Base-by-base conservation (phyloP, 192 early-diverging fungal genomes). In the Podila horticola region DNA sequence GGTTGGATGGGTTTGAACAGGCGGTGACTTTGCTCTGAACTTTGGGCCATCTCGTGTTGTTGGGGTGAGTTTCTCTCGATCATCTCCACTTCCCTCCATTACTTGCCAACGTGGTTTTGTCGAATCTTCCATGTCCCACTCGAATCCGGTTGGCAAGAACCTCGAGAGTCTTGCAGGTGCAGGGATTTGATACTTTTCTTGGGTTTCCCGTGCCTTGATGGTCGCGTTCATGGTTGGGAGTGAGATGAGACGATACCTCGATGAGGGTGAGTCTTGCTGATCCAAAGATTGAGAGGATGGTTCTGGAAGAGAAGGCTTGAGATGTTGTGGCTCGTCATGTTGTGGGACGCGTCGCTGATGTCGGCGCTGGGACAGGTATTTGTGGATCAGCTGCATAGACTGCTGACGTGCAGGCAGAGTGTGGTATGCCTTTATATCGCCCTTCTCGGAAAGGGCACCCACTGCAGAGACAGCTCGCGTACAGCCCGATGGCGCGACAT, bases 21-120 rank as follows among this genome's bases (percentile, higher is more conserved):
- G 24, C 0, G 52, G 24, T 26, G 24, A 24, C 6, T 22, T 55
- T 55, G n/a, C n/a, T 26, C 52, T 55, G n/a, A 55, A 24, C 4
- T 26, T 55, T 11, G 52, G 52, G 52, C 17, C 52, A 55, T 55
- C 52, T 22, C 52, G 52, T 55, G 52, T 26, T 26, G 52, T 55
- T n/a, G 24, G 52, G 11, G 20, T 26, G 10, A 64, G 58, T 63
- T 26, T 64, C 52, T 64, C 48, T 28, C 68, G 59, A 17, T 58
- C 59, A 24, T 64, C 62, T 64, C n/a, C 62, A 31, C 38, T 3
- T 41, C 20, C 38, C 20, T 65, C 64, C 64, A 22, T 50, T 30
- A 41, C 2, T 45, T 31, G 33, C 2, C 20, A 24, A 51, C 28
- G 22, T 20, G 10, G 17, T 22, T 26, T 26, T 34, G 64, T 22